phyloP scores from a whole-genome alignment of 2,329 filamentous ascomycete species.

The Apiospora sp. region DNA sequence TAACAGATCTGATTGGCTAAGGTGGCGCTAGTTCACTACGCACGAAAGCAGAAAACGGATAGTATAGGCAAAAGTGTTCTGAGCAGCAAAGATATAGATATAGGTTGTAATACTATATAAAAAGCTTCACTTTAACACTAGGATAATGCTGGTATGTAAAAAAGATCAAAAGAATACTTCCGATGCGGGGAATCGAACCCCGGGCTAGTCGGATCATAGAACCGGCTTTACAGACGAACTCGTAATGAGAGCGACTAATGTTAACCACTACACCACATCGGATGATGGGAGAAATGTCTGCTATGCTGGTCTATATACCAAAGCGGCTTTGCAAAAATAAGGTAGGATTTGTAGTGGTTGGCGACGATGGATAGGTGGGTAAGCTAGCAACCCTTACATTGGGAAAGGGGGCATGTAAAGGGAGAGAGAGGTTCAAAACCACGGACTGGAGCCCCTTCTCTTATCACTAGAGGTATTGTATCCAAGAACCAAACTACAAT shows the following conservation, averaged over 20 bases:
- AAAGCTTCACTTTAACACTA: not conserved
- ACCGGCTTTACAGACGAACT: too few relatives aligned
- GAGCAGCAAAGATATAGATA: too few relatives aligned
- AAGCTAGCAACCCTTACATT: too few relatives aligned
- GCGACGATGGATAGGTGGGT: not conserved
- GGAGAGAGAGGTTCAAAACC: not conserved
- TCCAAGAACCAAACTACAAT: not conserved
- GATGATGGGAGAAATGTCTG: not conserved
- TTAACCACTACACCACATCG: conserved; percentile 12
- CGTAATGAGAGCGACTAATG: not conserved
- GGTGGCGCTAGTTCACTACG: too few relatives aligned
- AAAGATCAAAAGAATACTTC: conserved; percentile 27
- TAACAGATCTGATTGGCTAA: too few relatives aligned
- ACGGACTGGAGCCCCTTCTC: not conserved
- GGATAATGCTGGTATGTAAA: not conserved
- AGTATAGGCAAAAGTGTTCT: too few relatives aligned
- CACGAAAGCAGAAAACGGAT: too few relatives aligned
- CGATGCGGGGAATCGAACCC: conserved; percentile 42
- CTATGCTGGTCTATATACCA: not conserved
- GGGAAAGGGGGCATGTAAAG: not conserved
- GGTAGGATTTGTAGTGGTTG: not conserved
- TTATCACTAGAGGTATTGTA: not conserved
- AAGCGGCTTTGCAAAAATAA: not conserved
- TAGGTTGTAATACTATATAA: too few relatives aligned
- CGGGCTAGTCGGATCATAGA: conserved; percentile 35